A percentile compares a stretch with the other conserved stretches of the same genome.
Conservation (phyloP, 108 stramenopile species). For the Aurantiochytrium sp. region DNA sequence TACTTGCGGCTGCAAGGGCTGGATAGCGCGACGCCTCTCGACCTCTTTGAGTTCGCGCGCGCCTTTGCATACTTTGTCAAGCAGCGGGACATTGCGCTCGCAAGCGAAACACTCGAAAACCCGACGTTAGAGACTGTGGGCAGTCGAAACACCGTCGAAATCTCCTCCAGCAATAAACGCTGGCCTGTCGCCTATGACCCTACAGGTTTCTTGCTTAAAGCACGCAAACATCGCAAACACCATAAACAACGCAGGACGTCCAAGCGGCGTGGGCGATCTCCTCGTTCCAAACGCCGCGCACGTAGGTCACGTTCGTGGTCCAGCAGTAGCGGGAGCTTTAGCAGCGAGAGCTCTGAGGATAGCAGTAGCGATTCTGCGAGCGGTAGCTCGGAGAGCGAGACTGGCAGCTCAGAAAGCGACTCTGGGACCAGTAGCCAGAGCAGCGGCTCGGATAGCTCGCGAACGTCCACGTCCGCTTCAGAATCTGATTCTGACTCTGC, state of each 20-base stretch:
- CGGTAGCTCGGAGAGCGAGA: no score
- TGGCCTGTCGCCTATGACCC: neutral
- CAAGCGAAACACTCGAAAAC: neutral
- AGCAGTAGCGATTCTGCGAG: no score
- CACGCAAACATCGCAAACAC: neutral
- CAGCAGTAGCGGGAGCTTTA: no score
- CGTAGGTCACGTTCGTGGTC: no score
- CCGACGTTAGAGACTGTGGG: neutral
- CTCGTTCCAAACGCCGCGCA: neutral
- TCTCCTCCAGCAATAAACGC: neutral
- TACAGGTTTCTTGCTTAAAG: neutral
- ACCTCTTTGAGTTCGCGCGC: slow-evolving; percentile 5
- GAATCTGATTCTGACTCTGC: neutral
- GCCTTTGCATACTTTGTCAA: slow-evolving; percentile 12
- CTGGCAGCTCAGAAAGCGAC: neutral
- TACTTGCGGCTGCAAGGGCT: neutral
- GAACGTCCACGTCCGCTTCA: neutral
- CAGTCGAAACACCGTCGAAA: neutral
- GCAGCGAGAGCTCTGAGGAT: neutral
- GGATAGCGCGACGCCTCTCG: neutral
- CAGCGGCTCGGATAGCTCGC: neutral
- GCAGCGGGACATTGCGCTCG: neutral
- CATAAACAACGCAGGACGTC: neutral
- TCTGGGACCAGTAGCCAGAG: no score
- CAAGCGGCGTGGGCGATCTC: neutral